Evolutionary conservation across 495 filamentous ascomycete genomes (phyloP), one percentile per base, ranked within the genome.

Genomic region (Aspergillus taichungensis): DNA sequence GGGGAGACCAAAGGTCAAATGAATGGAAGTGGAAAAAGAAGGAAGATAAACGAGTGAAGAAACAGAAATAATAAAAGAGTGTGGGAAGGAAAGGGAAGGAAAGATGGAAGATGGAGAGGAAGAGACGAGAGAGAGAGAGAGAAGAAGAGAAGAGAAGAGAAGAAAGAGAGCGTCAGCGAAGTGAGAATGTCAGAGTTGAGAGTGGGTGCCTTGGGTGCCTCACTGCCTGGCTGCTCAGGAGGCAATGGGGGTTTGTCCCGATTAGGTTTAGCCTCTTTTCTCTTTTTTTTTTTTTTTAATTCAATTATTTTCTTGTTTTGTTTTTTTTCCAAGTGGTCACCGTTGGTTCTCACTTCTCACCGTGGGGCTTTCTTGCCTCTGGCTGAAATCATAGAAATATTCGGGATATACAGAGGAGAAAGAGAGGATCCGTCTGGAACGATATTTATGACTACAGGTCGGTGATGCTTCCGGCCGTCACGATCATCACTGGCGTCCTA

Each of bases 21-120:
- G 48, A 53, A 54, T 48, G 27, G 37, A 43, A 35, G 29, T 42
- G 34, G 13, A 43, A 46, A 46, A 47, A 42, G 56, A 64, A 44
- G 46, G 56, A 55, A 44, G 42, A 36, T 39, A 50, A 57, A 37
- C 42, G 44, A 54, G 53, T 47, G 39, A 47, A 47, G 30, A 46
- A 55, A 47, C 36, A 37, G 53, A 50, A 30, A 38, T 40, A 24
- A 50, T 39, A 55, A 54, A 53, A 44, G 46, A 57, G 48, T 47
- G 62, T 57, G 55, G 52, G 56, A 61, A 58, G 62, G 59, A 53
- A 58, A 56, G 48, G 49, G 53, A 60, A 50, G 52, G 56, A 51
- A 53, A 42, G 57, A 56, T 51, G 59, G 54, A 34, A 40, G 44
- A 63, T 60, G 50, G 52, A 57, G 49, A 49, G 56, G 53, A 38